Base-by-base conservation (phyloP, 2,329 filamentous ascomycete genomes). In the Coniochaeta ligniaria region DNA sequence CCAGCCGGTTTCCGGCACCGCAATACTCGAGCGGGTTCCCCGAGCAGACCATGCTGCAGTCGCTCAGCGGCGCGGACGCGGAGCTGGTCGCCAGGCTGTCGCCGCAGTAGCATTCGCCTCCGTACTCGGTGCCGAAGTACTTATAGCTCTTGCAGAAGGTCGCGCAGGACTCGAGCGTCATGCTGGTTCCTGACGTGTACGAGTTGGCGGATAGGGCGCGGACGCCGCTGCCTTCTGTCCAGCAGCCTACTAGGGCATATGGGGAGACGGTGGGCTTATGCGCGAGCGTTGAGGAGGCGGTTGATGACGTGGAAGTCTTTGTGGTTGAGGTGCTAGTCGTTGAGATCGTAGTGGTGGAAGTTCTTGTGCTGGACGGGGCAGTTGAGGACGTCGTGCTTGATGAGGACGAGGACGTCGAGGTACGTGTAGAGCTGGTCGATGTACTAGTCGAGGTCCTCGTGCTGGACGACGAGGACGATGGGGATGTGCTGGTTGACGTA, bases 101-200 rank as follows among this genome's bases (percentile, higher is more conserved):
- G 16, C 73, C 76, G 60, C 76, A 79, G 61, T 74, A 78, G 64
- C 73, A 75, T 65, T 76, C 74, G 16, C 71, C 67, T n/a, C 70
- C 70, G 55, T 75, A 76, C 62, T 77, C 73, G 1, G 73, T 66
- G 2, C 67, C 75, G 59, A 74, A 77, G 63, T 74, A 76, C 22
- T 64, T 66, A 50, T 70, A 76, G 20, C 63, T 70, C 6, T 61
- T 61, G 59, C 75, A 77, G 59, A 68, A 73, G 6, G 62, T 62
- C 9, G 71, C 73, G 58, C 75, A 78, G 22, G 64, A 62, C 65
- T 76, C 75, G 17, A 76, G 65, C 4, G 74, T 76, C 71, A 76
- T 71, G n/a, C 63, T 63, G 38, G 74, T 71, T 7, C 26, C 47
- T 8, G 66, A 67, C 11, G 73, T 68, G 28, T 66, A 71, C 9